These are phyloP conservation scores for Ogataea hybrid DNA, from an alignment of 1,139 yeast species.

Conservation along the genomic window DNA sequence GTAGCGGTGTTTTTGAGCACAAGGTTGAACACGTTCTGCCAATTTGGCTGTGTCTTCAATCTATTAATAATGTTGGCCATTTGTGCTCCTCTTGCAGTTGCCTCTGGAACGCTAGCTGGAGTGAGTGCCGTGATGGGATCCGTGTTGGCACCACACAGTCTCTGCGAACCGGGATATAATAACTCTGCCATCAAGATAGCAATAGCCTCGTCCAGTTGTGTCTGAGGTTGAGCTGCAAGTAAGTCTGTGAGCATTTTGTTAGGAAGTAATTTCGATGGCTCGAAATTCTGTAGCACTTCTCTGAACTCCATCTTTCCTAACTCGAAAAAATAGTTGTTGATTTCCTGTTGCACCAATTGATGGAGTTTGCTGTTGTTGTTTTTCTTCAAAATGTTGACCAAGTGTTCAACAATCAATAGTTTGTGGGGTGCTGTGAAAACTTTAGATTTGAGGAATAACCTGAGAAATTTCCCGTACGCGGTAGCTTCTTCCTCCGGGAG, in stretches of 20 bases:
- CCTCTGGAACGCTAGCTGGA: conserved; percentile 54
- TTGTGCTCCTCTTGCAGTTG: conserved; percentile 64
- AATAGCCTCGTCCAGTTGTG: conserved; percentile 35
- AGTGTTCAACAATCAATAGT: conserved; percentile 29
- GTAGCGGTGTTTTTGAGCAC: conserved; percentile 17
- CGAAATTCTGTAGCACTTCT: conserved; percentile 46
- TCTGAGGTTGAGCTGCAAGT: conserved; percentile 23
- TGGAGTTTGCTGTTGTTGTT: conserved; percentile 6
- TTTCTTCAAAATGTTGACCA: conserved; percentile 6
- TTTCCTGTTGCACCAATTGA: conserved; percentile 17
- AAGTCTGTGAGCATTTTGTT: conserved; percentile 45
- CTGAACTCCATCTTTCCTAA: conserved; percentile 35
- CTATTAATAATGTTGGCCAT: conserved; percentile 44
- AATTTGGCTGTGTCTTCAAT: conserved; percentile 39
- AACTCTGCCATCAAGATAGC: conserved; percentile 57
- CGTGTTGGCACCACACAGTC: conserved; percentile 26
- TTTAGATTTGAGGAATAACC: conserved; percentile 27
- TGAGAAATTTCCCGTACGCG: conserved; percentile 18
- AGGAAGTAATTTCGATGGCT: conserved; percentile 50
- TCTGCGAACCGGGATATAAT: conserved; percentile 65
- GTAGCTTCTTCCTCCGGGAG: conserved; percentile 15
- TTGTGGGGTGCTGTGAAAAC: conserved; percentile 32
- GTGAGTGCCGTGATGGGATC: conserved; percentile 39
- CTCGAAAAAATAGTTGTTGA: conserved; percentile 23
- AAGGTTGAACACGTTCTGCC: conserved; percentile 44